Conservation (phyloP, 106 monocot species). For the Gastrodia elata region DNA sequence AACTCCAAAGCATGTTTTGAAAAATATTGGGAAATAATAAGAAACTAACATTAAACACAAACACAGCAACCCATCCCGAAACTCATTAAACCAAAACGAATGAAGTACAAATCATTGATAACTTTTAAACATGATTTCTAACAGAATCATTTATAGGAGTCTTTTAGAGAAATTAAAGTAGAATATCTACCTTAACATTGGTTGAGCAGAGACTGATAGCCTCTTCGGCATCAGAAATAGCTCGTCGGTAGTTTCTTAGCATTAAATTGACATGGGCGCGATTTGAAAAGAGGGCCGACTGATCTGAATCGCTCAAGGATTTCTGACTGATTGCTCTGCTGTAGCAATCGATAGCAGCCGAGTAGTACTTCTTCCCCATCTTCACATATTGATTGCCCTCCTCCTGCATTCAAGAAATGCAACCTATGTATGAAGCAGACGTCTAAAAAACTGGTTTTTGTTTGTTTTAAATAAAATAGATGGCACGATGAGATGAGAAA, state of each 20-base stretch:
- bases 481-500: neutral
- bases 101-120: neutral
- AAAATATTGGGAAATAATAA: neutral
- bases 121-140: neutral
- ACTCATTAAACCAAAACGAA: neutral
- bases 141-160: neutral
- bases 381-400: conserved; percentile 79
- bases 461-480: neutral
- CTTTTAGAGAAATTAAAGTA: neutral
- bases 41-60: neutral
- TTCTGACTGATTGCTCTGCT: conserved; percentile 83
- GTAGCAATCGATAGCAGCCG: conserved; percentile 74
- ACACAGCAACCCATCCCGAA: neutral
- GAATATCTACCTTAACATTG: conserved; percentile 3
- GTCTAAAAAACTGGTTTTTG: neutral
- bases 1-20: neutral
- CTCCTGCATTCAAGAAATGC: conserved; percentile 39
- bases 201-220: conserved; percentile 49
- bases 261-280: conserved; percentile 85
- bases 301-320: conserved; percentile 44
- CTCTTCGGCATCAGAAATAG: conserved; percentile 62
- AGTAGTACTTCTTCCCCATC: conserved; percentile 82
- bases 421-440: neutral
- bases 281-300: conserved; percentile 64
- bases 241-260: conserved; percentile 70